Evolutionary conservation across 1,284 basidiomycete genomes (phyloP), one percentile per base, ranked within the genome.

Genomic region (Cerioporus squamosus): DNA sequence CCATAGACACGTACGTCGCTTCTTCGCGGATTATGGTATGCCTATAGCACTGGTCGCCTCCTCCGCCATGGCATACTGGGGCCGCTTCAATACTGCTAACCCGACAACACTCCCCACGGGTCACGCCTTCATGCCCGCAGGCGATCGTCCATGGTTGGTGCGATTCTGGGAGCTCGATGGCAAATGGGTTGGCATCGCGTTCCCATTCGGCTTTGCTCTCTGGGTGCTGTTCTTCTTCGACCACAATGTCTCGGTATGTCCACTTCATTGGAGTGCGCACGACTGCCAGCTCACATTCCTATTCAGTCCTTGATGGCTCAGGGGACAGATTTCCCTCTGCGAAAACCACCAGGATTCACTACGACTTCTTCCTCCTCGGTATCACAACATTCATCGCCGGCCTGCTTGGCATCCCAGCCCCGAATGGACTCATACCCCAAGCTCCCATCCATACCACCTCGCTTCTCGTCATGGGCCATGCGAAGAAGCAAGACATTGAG

Each of bases 351-450:
- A 0, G 96, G 94, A 0, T 98, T 98, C 95, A 98, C 68, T 95
- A 86, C 65, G 91, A 93, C 69, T 92, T 93, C 70, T 91, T 95
- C 79, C 78, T 95, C 4, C 85, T 99, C 15, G 97, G 96, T 3
- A 80, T 97, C 61, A 95, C 93, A 0, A 98, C 96, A 0, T 92
- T 98, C 67, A 85, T 98, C 48, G 90, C 95, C 4, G 96, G 95
- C 0, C 77, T 98, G 18, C 80, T 99, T 2, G 96, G 96, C 17
- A 71, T 97, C 3, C 95, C 96, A 0, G 95, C 96, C 0, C 96
- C 96, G 0, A 98, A 98, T 68, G 96, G 95, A 3, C 82, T 97
- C 22, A 97, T 99, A 48, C 96, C 96, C 0, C 97, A 98, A 75
- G 96, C 97, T 1, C 97, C 96, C 0, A 92, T 97, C 23, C 95